Evolutionary conservation across 2,329 filamentous ascomycete genomes (phyloP), one percentile per base, ranked within the genome.

Genomic region (Alternaria novae-zelandiae): DNA sequence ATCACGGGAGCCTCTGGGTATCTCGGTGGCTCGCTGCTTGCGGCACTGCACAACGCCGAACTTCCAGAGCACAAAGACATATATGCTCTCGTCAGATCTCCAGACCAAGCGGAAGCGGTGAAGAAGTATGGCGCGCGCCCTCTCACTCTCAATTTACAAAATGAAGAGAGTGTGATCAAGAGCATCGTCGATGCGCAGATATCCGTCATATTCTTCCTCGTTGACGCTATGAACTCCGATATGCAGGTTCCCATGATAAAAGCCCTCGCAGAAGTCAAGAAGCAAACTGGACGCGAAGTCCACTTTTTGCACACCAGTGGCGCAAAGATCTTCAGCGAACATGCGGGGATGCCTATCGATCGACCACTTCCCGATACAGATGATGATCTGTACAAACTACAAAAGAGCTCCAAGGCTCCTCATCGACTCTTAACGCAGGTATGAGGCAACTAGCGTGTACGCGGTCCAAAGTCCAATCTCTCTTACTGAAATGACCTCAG

Each of bases 1-100:
- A 77, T 87, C 49, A 87, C 85, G 0, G 85, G 85, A 9, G 84
- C 69, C 26, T 86, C 85, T 0, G 86, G 86, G 23, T 87, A 87
- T 59, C 82, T 87, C 0, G 85, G 85, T 21, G 86, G 85, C 3
- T 82, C 80, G 0, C 73, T 87, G 3, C 81, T 87, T 6, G 80
- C 82, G 9, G 78, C 77, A 6, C 78, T 81, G 63, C 66, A 71
- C 2, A 57, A 63, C 4, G 76, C 80, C 25, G 69, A 74, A 3
- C 79, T 87, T 1, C 81, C 82, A 0, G 43, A 78, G 6, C 81
- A 86, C 64, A 70, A 78, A 21, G 83, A 76, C 20, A 66, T 87
- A 2, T 86, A 80, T 59, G 84, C 84, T 3, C 79, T 86, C 0
- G 82, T 86, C 11, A 81, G 85, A 6, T 83, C 78, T 2, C 73